Conservation (phyloP, 2,329 filamentous ascomycete species). For the Aspergillus novofumigatus region DNA sequence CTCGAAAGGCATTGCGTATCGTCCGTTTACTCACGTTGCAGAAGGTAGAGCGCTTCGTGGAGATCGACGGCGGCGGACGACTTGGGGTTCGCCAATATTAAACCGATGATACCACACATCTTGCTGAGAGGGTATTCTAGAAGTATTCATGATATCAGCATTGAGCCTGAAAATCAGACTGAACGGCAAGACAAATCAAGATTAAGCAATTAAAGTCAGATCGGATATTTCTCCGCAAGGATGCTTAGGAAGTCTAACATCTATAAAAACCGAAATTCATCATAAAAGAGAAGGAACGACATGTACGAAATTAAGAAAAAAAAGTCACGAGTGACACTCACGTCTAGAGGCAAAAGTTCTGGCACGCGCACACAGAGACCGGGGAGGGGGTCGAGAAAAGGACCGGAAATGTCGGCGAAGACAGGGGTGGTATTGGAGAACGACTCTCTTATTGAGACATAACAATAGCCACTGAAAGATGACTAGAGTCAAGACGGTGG, state of each 20-base stretch:
- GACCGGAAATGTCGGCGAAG: neutral
- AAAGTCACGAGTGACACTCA: conserved; percentile 5
- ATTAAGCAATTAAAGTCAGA: conserved; percentile 21
- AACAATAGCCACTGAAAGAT: conserved; percentile 11
- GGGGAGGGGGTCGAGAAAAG: neutral
- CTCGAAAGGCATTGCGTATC: neutral
- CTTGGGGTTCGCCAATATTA: conserved; percentile 56
- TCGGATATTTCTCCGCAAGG: conserved; percentile 39
- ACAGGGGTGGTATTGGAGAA: neutral
- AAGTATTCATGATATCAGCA: conserved; percentile 15
- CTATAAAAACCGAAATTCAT: conserved; percentile 43
- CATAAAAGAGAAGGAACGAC: conserved; percentile 27
- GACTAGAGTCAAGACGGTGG: conserved; percentile 6
- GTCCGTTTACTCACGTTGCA: conserved; percentile 50
- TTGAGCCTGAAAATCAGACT: conserved; percentile 2
- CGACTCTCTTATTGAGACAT: conserved; percentile 14
- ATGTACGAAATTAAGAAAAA: conserved; percentile 7
- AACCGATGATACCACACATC: conserved; percentile 62
- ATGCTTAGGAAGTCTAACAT: conserved; percentile 48
- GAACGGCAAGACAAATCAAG: conserved; percentile 5
- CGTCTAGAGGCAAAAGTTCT: neutral
- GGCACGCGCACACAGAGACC: neutral
- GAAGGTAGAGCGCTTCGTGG: conserved; percentile 67
- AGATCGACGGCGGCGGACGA: conserved; percentile 57
- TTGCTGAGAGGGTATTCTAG: conserved; percentile 26